Base-by-base conservation (phyloP, 2,329 filamentous ascomycete genomes). In the Pezicula neosporulosa region DNA sequence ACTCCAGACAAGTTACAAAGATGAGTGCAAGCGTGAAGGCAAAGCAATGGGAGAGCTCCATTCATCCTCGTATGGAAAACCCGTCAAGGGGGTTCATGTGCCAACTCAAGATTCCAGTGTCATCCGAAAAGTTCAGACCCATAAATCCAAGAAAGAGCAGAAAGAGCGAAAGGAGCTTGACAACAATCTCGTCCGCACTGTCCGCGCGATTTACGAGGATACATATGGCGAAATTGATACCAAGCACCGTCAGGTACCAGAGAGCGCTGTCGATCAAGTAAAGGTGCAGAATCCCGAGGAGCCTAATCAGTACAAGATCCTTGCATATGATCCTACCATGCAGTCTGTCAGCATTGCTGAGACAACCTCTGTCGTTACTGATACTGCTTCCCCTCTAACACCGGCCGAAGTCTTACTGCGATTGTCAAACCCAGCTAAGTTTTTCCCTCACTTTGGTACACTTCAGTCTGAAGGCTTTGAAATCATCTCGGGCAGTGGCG, bases 391-490 rank as follows among this genome's bases (percentile, higher is more conserved):
- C 0, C 70, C 80, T 0, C 66, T 83, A 19, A 77, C 81, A 0
- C 82, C 85, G 1, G 74, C 81, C 8, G 80, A 86, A 44, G 80
- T 81, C 2, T 70, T 89, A 2, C 72, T 80, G 2, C 76, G 77
- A 7, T 72, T 89, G 16, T 78, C 81, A 0, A 78, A 85, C 54
- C 83, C 85, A 0, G 74, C 78, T 46, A 81, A 82, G 56, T 89
- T 89, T 67, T 74, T 88, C 12, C 77, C 83, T 4, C 76, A 87
- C 57, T 83, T 89, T 51, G 71, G 73, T 3, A 66, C 74, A 1
- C 73, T 88, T 2, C 76, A 83, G 53, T 70, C 73, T 0, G 73
- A 85, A 50, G 86, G 85, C 0, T 89, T 83, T 55, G 84, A 87
- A 59, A 82, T 88, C 37, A 77, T 85, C 1, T 82, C 84, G 2